Conservation (phyloP, 805 yeast genomes). For the Myxozyma monticola region DNA sequence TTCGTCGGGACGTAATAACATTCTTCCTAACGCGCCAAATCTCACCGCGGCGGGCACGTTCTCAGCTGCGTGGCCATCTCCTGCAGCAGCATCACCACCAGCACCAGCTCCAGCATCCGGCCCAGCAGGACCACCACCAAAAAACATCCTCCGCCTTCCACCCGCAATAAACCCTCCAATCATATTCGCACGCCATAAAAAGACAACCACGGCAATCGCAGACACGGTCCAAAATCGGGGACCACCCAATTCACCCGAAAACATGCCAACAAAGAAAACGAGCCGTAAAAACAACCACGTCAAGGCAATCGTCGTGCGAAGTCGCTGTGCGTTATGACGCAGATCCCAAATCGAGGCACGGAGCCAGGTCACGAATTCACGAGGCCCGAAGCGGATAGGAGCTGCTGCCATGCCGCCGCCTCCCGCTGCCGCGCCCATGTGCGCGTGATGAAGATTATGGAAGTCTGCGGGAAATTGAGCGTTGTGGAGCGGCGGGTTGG, state of each 20-base stretch:
- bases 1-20: neutral
- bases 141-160: neutral
- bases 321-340: conserved; percentile 10
- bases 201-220: conserved; percentile 13
- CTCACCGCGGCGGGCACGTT: neutral
- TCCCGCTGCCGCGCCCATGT: neutral
- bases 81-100: neutral
- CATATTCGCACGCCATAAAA: conserved; percentile 18
- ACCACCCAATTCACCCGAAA: conserved; percentile 22
- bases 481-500: neutral
- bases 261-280: conserved; percentile 20
- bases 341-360: conserved; percentile 4
- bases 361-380: neutral
- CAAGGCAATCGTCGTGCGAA: conserved; percentile 17
- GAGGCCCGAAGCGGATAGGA: neutral
- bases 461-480: neutral
- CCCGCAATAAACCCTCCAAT: neutral
- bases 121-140: neutral
- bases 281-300: conserved; percentile 25
- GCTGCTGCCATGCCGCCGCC: too few species aligned
- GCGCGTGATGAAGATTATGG: conserved; percentile 2
- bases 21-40: too few species aligned
- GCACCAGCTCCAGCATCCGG: neutral
- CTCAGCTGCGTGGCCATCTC: neutral
- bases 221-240: conserved; percentile 20